phyloP scores from a whole-genome alignment of 2,329 filamentous ascomycete species.

The Rutstroemia sp. region DNA sequence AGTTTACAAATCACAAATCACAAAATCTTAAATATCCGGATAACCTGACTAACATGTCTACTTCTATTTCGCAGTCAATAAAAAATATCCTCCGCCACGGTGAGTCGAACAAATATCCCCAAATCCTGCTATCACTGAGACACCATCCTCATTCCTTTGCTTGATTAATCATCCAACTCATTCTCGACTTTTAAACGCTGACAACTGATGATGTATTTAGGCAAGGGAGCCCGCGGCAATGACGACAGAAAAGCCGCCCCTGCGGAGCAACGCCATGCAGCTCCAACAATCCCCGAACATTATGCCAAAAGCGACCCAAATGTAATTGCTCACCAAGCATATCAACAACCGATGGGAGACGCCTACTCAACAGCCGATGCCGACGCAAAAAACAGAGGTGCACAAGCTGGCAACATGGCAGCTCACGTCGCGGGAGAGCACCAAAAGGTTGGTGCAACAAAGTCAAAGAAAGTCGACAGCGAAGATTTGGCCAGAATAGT shows the following conservation, averaged over 20 bases:
- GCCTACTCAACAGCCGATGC: conserved; percentile 56
- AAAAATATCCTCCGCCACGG: conserved; percentile 9
- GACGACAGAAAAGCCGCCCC: conserved; percentile 40
- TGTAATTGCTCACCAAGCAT: conserved; percentile 48
- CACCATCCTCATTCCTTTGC: not conserved
- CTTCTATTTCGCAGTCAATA: conserved; percentile 9
- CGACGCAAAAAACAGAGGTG: conserved; percentile 58
- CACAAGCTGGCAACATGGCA: conserved; percentile 58
- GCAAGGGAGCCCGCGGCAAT: conserved; percentile 43
- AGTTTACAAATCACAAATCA: not conserved
- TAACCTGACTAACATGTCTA: conserved; percentile 5
- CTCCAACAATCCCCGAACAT: conserved; percentile 41
- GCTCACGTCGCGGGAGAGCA: conserved; percentile 58
- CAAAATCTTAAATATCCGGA: not conserved
- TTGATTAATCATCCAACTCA: not conserved
- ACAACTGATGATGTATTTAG: not conserved
- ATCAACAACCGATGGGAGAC: conserved; percentile 40
- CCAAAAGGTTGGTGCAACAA: conserved; percentile 26
- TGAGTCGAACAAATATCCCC: not conserved
- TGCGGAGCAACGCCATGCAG: conserved; percentile 31
- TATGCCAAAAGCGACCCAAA: conserved; percentile 46
- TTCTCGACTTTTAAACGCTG: not conserved
- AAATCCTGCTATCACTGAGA: no score
- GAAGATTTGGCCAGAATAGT: conserved; percentile 77
- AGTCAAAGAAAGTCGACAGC: conserved; percentile 45